Evolutionary conservation across 139 green algal species (phyloP), one percentile per base, ranked within the genome.

Genomic region (Micromonas pusilla): DNA sequence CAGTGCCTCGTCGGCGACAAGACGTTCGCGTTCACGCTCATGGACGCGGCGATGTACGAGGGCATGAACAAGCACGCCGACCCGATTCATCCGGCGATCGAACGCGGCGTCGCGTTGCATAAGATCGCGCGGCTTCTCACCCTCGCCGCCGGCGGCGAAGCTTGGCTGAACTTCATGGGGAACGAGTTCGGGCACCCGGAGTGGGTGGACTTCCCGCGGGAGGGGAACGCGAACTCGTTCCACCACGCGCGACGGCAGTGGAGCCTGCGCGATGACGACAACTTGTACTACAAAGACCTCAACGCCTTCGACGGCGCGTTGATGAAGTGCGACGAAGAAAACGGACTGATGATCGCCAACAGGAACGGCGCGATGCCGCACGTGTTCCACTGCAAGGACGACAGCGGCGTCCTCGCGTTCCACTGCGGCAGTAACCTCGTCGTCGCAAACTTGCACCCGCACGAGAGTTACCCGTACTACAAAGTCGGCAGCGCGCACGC

Each of bases 381-480:
- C 45, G 45, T 57, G 9, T 16, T 23, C 16, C 45, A 57, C 45
- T 57, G 45, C 45, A 57, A 16, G 45, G 45, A 57, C 45, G 45
- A 57, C 45, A 57, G 45, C 45, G 45, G 45, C 45, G 45, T 57
- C 45, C 45, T 57, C 9, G 45, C 45, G 45, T 57, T 57, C 45
- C 45, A 57, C 45, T 9, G 9, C 9, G 45, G 45, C 9, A 57
- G 9, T 16, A 57, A 57, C 45, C 64, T 99, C 26, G 98, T 93
- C 66, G 92, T 99, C 23, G 97, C 97, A 86, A 99, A 98, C 86
- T 97, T 96, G 71, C 88, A 86, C 25, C 87, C 92, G 45, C 79
- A 37, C 63, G 80, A 88, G 26, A 76, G 70, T 66, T 94, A 94
- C 72, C 88, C 93, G 63, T 88, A 85, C 33, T 88, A 90, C 77